Percentiles rank a stretch among this genome's conserved stretches.
Conservation (phyloP, 345 rosid genomes). For the Aquilaria malaccensis region DNA sequence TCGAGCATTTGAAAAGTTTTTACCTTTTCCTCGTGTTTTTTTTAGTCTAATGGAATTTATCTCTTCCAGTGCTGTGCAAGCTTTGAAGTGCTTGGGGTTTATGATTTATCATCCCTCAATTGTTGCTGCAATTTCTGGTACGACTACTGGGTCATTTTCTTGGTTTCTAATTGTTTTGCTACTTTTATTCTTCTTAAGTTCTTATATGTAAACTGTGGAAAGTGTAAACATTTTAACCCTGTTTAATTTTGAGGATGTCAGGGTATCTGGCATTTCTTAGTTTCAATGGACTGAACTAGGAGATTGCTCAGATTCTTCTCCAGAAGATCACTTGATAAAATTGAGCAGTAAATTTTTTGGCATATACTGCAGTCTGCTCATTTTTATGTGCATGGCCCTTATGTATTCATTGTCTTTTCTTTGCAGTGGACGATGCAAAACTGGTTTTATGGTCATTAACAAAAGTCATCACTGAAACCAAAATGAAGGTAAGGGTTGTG, state of each 20-base stretch:
- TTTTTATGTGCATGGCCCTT: neutral
- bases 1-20: neutral
- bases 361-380: too few relatives aligned
- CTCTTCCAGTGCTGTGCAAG: constrained; percentile 19
- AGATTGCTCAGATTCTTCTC: too few relatives aligned
- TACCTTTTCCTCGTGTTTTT: neutral
- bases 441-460: constrained; percentile 30
- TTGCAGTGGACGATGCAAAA: constrained; percentile 28
- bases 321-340: neutral
- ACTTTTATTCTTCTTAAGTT: neutral
- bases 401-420: neutral
- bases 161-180: neutral
- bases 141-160: neutral
- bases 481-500: constrained; percentile 32
- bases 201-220: neutral
- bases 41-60: neutral
- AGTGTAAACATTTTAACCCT: neutral
- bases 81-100: constrained; percentile 57
- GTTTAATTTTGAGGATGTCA: neutral
- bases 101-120: constrained; percentile 42
- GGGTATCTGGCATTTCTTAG: too few relatives aligned
- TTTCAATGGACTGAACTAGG: too few relatives aligned
- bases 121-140: constrained; percentile 34
- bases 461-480: constrained; percentile 29
- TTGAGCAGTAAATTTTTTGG: neutral